Evolutionary conservation across 306 rosid species (phyloP), one percentile per base, ranked within the genome.

Genomic region (Vachellia collinsii): DNA sequence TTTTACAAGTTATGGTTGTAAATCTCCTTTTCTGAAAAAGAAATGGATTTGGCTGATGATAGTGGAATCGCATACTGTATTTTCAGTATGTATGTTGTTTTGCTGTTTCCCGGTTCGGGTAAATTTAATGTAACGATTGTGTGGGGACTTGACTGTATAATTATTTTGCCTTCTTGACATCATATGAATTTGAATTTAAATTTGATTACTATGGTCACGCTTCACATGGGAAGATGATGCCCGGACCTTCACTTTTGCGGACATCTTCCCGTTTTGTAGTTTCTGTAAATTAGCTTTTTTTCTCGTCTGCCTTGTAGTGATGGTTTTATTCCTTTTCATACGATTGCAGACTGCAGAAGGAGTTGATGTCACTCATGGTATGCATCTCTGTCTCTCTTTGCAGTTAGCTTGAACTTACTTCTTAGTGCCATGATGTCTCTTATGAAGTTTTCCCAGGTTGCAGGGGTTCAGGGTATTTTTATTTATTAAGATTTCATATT

Each of bases 311-410:
- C 13, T 71, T 76, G 39, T 54, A 81, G 74, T 82, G 61, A 78
- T 81, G 71, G 79, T 77, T 81, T 70, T 22, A n/a, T 69, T 34
- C 8, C 81, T 83, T 19, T 81, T 68, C 11, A 4, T 59, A 46
- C 58, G 38, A 61, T 79, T 79, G 89, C 89, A 93, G 99, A 91
- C 86, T 95, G 66, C 98, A 95, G 91, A 93, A 90, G 91, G 99
- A 95, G 88, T 87, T 95, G 86, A 95, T 90, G 99, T 90, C 99
- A 70, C 93, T 95, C 70, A 95, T 95, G 99, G 99, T 95, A 88
- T 72, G 85, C 78, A 37, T 65, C 70, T 41, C 50, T 50, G 56
- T 14, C 76, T 39, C 66, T 43, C 62, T 39, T 34, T 34, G 13
- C 68, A 17, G 37, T 38, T 74, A 20, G n/a, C 62, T 50, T 72